Conservation (phyloP, 2,329 filamentous ascomycete genomes). For the Truncatella angustata region DNA sequence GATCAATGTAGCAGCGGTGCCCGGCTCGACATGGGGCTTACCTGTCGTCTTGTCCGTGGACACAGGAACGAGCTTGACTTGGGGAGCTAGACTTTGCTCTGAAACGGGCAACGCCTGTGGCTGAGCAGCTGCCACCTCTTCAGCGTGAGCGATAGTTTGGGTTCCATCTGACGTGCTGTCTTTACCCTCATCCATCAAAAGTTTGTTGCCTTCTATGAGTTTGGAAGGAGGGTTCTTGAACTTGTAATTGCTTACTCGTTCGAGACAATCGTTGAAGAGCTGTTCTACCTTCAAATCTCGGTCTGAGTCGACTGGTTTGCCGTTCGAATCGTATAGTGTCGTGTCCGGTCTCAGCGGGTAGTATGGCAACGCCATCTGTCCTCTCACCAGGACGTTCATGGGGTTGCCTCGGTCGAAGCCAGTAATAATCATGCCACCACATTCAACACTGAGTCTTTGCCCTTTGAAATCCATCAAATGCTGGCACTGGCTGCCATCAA, state of each 20-base stretch:
- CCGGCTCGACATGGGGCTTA: conserved; percentile 68
- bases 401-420: conserved; percentile 96
- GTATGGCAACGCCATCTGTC: conserved; percentile 84
- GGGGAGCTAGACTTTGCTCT: conserved; percentile 51
- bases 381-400: conserved; percentile 84
- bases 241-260: conserved; percentile 87
- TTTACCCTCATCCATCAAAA: conserved; percentile 77
- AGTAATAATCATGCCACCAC: conserved; percentile 97
- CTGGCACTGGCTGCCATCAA: conserved; percentile 56
- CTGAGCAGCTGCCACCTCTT: conserved; percentile 66
- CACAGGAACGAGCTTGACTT: conserved; percentile 59
- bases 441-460: conserved; percentile 79
- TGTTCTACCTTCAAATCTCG: conserved; percentile 84
- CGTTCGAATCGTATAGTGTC: conserved; percentile 84
- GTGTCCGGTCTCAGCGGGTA: conserved; percentile 78
- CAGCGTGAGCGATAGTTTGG: conserved; percentile 69
- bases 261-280: conserved; percentile 91
- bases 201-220: conserved; percentile 78
- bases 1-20: conserved; percentile 65
- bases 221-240: conserved; percentile 69
- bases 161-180: conserved; percentile 71
- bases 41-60: conserved; percentile 70
- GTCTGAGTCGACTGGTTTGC: conserved; percentile 71
- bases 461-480: conserved; percentile 52
- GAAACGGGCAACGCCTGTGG: conserved; percentile 52